A percentile compares a stretch with the other conserved stretches of the same genome.
phyloP scores from a whole-genome alignment of 2,329 filamentous ascomycete genomes.

The Colletotrichum musicola region DNA sequence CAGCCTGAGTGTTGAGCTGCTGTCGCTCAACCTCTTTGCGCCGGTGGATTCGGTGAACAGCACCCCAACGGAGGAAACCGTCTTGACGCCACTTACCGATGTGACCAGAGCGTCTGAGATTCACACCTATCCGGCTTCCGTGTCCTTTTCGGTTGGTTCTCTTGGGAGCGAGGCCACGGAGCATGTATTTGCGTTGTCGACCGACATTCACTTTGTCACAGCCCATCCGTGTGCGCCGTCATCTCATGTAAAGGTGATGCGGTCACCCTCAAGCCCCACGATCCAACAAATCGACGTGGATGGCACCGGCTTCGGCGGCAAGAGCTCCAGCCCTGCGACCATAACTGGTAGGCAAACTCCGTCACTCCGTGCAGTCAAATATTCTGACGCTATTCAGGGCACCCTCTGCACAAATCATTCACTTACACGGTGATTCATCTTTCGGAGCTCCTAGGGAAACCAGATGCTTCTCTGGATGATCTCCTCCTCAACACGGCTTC shows the following conservation, averaged over 20 bases:
- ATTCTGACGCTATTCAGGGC: constrained; percentile 55
- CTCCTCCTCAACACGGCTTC: constrained; percentile 55
- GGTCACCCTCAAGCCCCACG: constrained; percentile 70
- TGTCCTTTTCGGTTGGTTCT: constrained; percentile 54
- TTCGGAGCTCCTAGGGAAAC: constrained; percentile 65
- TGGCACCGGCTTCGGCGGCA: constrained; percentile 57
- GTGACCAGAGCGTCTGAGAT: constrained; percentile 47
- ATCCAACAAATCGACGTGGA: constrained; percentile 69
- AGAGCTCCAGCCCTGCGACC: constrained; percentile 60
- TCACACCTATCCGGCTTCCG: constrained; percentile 55
- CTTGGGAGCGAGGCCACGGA: constrained; percentile 56
- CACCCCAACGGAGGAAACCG: constrained; percentile 57
- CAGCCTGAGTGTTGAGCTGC: constrained; percentile 61
- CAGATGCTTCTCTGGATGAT: constrained; percentile 59
- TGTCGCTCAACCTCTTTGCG: constrained; percentile 62
- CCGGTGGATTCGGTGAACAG: constrained; percentile 58
- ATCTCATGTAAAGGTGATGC: constrained; percentile 67
- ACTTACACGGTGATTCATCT: constrained; percentile 72
- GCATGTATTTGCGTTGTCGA: constrained; percentile 60
- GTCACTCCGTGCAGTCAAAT: constrained; percentile 37
- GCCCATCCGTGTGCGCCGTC: constrained; percentile 74
- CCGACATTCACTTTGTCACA: constrained; percentile 75
- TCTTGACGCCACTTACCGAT: constrained; percentile 54
- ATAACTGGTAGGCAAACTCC: constrained; percentile 57
- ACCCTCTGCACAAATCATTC: constrained; percentile 74